Evolutionary conservation across 257 asterid species (phyloP).

Genomic region (Haberlea rhodopensis): DNA sequence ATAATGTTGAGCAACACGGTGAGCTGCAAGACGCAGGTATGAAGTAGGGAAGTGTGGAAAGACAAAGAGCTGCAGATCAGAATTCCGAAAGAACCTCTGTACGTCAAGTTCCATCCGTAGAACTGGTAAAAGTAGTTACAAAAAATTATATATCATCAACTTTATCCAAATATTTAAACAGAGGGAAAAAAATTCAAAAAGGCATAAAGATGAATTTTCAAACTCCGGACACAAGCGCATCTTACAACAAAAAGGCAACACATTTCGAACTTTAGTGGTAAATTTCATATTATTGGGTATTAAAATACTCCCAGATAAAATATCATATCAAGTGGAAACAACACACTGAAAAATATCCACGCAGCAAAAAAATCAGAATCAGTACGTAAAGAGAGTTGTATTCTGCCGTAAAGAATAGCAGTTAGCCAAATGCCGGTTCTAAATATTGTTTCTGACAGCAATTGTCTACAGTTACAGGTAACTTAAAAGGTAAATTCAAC

Average conservation of each 20-base stretch:
- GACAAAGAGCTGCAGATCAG: slow-evolving; percentile 64
- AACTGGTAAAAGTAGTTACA: slow-evolving; percentile 44
- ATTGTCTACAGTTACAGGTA: background rate
- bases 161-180: background rate
- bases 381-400: background rate
- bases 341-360: background rate
- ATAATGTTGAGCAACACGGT: slow-evolving; percentile 95
- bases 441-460: background rate
- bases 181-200: slow-evolving; percentile 16
- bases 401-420: background rate
- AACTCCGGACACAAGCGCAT: background rate
- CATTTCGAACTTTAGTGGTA: background rate
- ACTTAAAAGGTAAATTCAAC: too few species aligned
- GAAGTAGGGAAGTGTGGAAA: slow-evolving; percentile 82
- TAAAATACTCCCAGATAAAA: too few species aligned
- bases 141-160: slow-evolving; percentile 8
- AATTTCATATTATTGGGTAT: background rate
- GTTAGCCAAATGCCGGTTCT: background rate
- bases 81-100: slow-evolving; percentile 75
- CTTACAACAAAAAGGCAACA: background rate
- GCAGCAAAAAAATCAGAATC: background rate
- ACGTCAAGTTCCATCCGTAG: slow-evolving; percentile 89
- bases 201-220: background rate
- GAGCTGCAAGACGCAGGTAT: slow-evolving; percentile 95
- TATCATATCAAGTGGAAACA: background rate